Conservation (phyloP, 805 yeast genomes). For the Nakazawaea pomicola region DNA sequence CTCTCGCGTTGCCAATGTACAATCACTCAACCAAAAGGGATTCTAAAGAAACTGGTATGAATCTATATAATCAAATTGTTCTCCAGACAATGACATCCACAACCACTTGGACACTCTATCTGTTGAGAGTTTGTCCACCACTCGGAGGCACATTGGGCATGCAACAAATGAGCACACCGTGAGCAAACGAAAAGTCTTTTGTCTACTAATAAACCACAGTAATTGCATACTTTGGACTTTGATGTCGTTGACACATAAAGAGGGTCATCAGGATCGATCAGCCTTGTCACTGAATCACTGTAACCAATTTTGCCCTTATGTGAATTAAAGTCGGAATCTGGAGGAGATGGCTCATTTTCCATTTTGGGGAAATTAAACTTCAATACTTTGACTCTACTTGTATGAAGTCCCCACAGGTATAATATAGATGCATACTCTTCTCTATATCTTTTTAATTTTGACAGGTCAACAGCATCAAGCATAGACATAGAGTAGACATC, state of each 20-base stretch:
- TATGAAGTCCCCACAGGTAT: slow-evolving; percentile 78
- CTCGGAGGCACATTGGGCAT: slow-evolving; percentile 67
- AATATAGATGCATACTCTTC: slow-evolving; percentile 73
- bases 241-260: slow-evolving; percentile 1
- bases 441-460: slow-evolving; percentile 40
- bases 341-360: slow-evolving; percentile 15
- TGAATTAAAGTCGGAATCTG: slow-evolving; percentile 23
- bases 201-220: slow-evolving; percentile 57
- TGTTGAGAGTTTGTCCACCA: slow-evolving; percentile 63
- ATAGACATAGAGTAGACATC: slow-evolving; percentile 35
- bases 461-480: slow-evolving; percentile 32
- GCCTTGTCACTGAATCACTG: slow-evolving; percentile 13
- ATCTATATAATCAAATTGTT: slow-evolving; percentile 1
- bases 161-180: slow-evolving; percentile 74
- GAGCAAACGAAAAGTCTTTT: slow-evolving; percentile 65
- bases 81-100: slow-evolving; percentile 69
- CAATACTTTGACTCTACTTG: slow-evolving; percentile 71
- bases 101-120: slow-evolving; percentile 73
- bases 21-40: no score
- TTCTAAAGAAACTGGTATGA: no score
- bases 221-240: slow-evolving; percentile 46
- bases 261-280: slow-evolving; percentile 2
- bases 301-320: slow-evolving; percentile 33
- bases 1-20: no score
- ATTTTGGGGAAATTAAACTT: slow-evolving; percentile 50